These are phyloP conservation scores for Punctularia strigosozonata DNA, from an alignment of 768 basidiomycete species.

Conservation along the genomic window DNA sequence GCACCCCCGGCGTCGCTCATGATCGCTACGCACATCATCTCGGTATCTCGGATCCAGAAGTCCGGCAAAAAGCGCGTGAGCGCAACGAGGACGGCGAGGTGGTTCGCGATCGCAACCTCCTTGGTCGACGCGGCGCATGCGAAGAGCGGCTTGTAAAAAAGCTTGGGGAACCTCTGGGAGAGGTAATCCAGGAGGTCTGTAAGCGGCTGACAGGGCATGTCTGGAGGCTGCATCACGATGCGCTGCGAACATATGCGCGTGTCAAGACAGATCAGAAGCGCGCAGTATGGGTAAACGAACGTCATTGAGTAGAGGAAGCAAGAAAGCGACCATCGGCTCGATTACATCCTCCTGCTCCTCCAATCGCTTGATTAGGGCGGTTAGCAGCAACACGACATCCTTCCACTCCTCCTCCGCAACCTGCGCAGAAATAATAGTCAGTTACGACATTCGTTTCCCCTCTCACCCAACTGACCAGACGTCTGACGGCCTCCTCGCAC, in stretches of 20 bases:
- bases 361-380: conserved; percentile 29
- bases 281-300: conserved; percentile 10
- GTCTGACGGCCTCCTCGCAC: conserved; percentile 27
- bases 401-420: conserved; percentile 31
- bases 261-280: not conserved
- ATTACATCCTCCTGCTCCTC: conserved; percentile 36
- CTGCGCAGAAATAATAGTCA: conserved; percentile 15
- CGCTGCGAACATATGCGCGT: conserved; percentile 24
- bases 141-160: conserved; percentile 67
- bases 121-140: conserved; percentile 54
- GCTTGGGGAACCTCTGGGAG: conserved; percentile 40
- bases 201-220: conserved; percentile 32
- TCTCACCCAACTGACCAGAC: conserved; percentile 35
- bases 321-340: conserved; percentile 23
- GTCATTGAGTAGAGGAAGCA: conserved; percentile 38
- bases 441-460: too few species aligned
- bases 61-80: conserved; percentile 44
- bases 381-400: conserved; percentile 26
- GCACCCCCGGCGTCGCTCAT: conserved; percentile 33
- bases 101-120: conserved; percentile 44
- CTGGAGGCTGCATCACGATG: conserved; percentile 40
- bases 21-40: conserved; percentile 64
- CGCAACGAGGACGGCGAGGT: conserved; percentile 42
- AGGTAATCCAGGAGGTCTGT: conserved; percentile 38
- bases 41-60: conserved; percentile 57